These are phyloP conservation scores for Stereum hirsutum DNA, from an alignment of 1,284 basidiomycete genomes.

Conservation along the genomic window DNA sequence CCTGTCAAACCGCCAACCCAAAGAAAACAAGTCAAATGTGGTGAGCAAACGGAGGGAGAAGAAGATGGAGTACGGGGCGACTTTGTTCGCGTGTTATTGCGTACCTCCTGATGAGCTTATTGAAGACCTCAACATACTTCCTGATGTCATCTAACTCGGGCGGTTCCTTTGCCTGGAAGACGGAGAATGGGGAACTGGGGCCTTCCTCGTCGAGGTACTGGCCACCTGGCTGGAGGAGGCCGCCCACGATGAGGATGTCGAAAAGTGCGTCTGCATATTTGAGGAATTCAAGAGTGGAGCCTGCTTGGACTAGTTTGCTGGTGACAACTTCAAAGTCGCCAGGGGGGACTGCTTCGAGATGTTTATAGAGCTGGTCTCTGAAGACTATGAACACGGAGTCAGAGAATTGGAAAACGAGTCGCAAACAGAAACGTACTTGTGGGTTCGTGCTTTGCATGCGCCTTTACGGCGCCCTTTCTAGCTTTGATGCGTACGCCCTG, in stretches of 20 bases:
- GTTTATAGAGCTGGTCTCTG: slow-evolving; percentile 91
- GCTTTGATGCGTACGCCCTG: slow-evolving; percentile 85
- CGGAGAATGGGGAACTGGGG: slow-evolving; percentile 73
- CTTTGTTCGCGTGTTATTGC: slow-evolving; percentile 10
- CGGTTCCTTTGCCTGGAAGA: slow-evolving; percentile 75
- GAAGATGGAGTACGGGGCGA: too few relatives aligned
- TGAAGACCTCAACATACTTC: slow-evolving; percentile 88
- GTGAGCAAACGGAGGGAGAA: slow-evolving; percentile 1
- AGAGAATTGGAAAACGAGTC: slow-evolving; percentile 11
- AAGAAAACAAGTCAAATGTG: slow-evolving; percentile 4
- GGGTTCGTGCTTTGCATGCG: slow-evolving; percentile 85
- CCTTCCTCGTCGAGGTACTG: slow-evolving; percentile 84
- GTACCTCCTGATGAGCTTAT: slow-evolving; percentile 90
- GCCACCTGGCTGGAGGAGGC: slow-evolving; percentile 92
- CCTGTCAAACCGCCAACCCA: slow-evolving; percentile 35
- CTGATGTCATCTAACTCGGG: slow-evolving; percentile 78
- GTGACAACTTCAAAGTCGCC: slow-evolving; percentile 80
- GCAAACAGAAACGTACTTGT: slow-evolving; percentile 37
- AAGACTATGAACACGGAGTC: slow-evolving; percentile 58
- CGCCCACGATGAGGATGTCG: slow-evolving; percentile 90
- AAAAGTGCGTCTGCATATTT: slow-evolving; percentile 96
- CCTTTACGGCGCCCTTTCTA: slow-evolving; percentile 81
- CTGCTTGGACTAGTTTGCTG: slow-evolving; percentile 85
- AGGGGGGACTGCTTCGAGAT: slow-evolving; percentile 79
- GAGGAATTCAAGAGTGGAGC: slow-evolving; percentile 85